Percentiles rank a stretch among this genome's conserved stretches.
Conservation (phyloP, 2,329 filamentous ascomycete genomes). For the Salinomyces thailandicus region DNA sequence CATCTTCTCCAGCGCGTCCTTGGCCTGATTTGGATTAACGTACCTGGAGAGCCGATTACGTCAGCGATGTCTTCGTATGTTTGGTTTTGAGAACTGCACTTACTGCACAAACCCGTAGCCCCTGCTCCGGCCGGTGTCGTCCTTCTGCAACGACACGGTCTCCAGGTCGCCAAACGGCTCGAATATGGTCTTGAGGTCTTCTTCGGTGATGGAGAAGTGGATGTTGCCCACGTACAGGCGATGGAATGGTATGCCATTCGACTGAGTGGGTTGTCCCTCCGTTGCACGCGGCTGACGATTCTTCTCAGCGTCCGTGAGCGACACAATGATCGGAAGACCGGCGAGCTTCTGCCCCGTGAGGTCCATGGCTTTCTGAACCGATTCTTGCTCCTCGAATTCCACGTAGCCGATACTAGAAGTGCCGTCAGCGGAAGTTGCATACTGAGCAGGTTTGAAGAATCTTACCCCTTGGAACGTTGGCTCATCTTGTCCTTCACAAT, state of each 20-base stretch:
- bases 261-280: conserved; percentile 56
- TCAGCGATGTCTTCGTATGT: conserved; percentile 6
- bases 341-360: conserved; percentile 97
- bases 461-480: conserved; percentile 92
- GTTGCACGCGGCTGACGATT: conserved; percentile 88
- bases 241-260: conserved; percentile 87
- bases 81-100: conserved; percentile 33
- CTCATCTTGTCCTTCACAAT: conserved; percentile 98
- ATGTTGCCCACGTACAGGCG: conserved; percentile 98
- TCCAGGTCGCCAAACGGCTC: conserved; percentile 96
- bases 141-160: conserved; percentile 94
- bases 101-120: conserved; percentile 99
- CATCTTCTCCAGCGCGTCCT: conserved; percentile 96
- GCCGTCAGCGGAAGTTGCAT: no score
- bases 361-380: conserved; percentile 84
- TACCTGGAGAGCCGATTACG: conserved; percentile 13
- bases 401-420: conserved; percentile 98
- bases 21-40: conserved; percentile 71
- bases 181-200: conserved; percentile 91
- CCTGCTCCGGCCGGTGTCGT: conserved; percentile 79
- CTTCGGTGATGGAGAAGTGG: conserved; percentile 97
- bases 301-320: conserved; percentile 98
- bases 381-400: conserved; percentile 95
- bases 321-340: conserved; percentile 97
- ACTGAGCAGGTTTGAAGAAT: no score